Percentiles rank a stretch among this genome's conserved stretches.
Evolutionary conservation across 768 basidiomycete genomes (phyloP).

Genomic region (Paxillus ammoniavirescens): DNA sequence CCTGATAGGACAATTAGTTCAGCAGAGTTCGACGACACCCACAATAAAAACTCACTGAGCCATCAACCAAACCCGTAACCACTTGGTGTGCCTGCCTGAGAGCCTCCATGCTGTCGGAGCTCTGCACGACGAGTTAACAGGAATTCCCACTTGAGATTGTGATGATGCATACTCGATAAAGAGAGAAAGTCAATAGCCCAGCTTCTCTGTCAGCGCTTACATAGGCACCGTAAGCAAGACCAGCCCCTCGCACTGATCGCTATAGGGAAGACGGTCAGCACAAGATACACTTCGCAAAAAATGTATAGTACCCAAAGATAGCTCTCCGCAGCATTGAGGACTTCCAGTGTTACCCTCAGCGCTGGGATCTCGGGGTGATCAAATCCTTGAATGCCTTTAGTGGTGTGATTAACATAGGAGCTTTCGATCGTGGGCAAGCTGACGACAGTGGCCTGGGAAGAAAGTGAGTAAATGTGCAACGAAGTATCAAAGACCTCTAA

Average conservation of each 20-base stretch:
- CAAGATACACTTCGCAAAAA: not conserved
- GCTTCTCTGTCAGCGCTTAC: slow-evolving; percentile 73
- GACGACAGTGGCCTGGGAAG: slow-evolving; percentile 71
- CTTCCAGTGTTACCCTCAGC: slow-evolving; percentile 79
- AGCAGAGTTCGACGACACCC: not conserved
- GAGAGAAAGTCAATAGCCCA: slow-evolving; percentile 69
- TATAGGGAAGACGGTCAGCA: slow-evolving; percentile 29
- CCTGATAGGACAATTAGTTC: slow-evolving; percentile 40
- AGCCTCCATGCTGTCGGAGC: slow-evolving; percentile 75
- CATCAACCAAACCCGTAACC: slow-evolving; percentile 76
- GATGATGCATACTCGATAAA: slow-evolving; percentile 64
- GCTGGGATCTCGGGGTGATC: slow-evolving; percentile 81
- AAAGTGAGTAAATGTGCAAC: not conserved
- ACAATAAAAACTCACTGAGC: slow-evolving; percentile 53
- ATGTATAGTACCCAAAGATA: slow-evolving; percentile 76
- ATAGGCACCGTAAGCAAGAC: slow-evolving; percentile 91
- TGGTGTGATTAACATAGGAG: slow-evolving; percentile 75
- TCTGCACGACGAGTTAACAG: slow-evolving; percentile 42
- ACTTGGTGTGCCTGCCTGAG: slow-evolving; percentile 80
- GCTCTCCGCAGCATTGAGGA: slow-evolving; percentile 91
- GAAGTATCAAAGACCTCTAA: slow-evolving; percentile 26
- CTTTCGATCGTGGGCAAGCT: slow-evolving; percentile 94
- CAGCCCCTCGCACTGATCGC: slow-evolving; percentile 91
- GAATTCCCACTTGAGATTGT: not conserved
- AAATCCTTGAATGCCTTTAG: slow-evolving; percentile 79